Percentiles rank a stretch among this genome's conserved stretches.
Conservation (phyloP, 1,139 yeast genomes). For the Kazachstania sp. region DNA sequence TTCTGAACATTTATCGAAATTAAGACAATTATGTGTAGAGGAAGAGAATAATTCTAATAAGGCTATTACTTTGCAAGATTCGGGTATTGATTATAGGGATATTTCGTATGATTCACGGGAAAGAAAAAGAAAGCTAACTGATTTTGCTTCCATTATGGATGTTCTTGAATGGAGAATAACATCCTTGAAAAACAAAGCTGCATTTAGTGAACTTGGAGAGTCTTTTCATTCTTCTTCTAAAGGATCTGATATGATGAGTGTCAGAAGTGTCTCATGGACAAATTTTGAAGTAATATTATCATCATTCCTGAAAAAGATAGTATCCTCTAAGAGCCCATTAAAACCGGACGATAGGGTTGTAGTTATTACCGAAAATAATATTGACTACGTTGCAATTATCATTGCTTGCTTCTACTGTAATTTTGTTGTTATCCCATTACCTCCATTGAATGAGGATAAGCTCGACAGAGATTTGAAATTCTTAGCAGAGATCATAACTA, state of each 20-base stretch:
- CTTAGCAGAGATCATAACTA: conserved; percentile 55
- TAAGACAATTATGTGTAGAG: conserved; percentile 22
- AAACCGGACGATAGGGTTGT: conserved; percentile 66
- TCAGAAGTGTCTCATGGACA: conserved; percentile 70
- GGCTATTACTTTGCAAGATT: conserved; percentile 42
- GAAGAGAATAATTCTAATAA: conserved; percentile 7
- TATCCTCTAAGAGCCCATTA: conserved; percentile 43
- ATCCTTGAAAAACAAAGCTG: conserved; percentile 70
- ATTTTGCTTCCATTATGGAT: conserved; percentile 64
- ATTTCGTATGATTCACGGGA: conserved; percentile 61
- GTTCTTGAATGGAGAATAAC: conserved; percentile 71
- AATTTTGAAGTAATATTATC: conserved; percentile 72
- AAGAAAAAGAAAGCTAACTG: conserved; percentile 63
- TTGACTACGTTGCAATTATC: conserved; percentile 75
- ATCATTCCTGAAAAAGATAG: conserved; percentile 43
- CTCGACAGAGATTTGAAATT: conserved; percentile 71
- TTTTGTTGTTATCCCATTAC: conserved; percentile 68
- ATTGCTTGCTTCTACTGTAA: conserved; percentile 85
- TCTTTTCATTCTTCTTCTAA: conserved; percentile 25
- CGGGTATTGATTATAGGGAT: conserved; percentile 71
- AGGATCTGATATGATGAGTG: conserved; percentile 33
- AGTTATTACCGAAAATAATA: conserved; percentile 78
- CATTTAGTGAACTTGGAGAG: conserved; percentile 59
- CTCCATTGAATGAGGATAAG: conserved; percentile 63
- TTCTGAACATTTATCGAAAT: conserved; percentile 28